phyloP scores from a whole-genome alignment of 1,139 yeast genomes.

The Nakaseomyces sp. region DNA sequence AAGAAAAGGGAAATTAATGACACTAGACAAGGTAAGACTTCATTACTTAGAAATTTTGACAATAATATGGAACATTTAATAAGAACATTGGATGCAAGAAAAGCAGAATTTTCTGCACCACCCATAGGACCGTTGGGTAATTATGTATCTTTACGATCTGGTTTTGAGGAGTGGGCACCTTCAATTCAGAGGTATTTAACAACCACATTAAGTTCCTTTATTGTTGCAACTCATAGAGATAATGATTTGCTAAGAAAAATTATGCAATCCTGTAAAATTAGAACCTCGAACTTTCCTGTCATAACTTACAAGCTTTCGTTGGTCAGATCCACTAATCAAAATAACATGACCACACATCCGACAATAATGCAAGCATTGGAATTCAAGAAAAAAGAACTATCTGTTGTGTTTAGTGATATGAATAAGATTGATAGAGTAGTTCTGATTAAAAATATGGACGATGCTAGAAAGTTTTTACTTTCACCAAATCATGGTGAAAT shows the following conservation, averaged over 20 bases:
- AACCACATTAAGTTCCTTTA: slow-evolving; percentile 49
- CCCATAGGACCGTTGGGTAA: slow-evolving; percentile 88
- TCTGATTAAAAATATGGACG: slow-evolving; percentile 41
- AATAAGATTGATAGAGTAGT: slow-evolving; percentile 51
- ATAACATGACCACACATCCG: slow-evolving; percentile 15
- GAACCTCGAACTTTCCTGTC: slow-evolving; percentile 31
- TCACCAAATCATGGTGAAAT: slow-evolving; percentile 38
- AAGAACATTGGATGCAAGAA: slow-evolving; percentile 34
- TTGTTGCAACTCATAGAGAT: slow-evolving; percentile 61
- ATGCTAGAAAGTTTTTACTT: slow-evolving; percentile 41
- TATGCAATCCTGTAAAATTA: slow-evolving; percentile 33
- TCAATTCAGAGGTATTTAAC: slow-evolving; percentile 49
- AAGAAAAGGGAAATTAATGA: slow-evolving; percentile 16
- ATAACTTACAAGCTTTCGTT: slow-evolving; percentile 43
- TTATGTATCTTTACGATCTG: slow-evolving; percentile 47
- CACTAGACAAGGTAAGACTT: slow-evolving; percentile 17
- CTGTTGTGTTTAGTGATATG: slow-evolving; percentile 58
- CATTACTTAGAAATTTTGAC: slow-evolving; percentile 40
- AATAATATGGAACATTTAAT: slow-evolving; percentile 37
- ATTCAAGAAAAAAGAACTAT: slow-evolving; percentile 45
- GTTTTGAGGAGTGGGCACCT: slow-evolving; percentile 50
- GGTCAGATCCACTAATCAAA: not conserved
- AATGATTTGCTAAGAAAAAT: slow-evolving; percentile 40
- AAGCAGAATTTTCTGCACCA: slow-evolving; percentile 34
- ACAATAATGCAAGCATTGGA: slow-evolving; percentile 56